These are phyloP conservation scores for Ottelia alismoides DNA, from an alignment of 106 monocot genomes.

Conservation along the genomic window DNA sequence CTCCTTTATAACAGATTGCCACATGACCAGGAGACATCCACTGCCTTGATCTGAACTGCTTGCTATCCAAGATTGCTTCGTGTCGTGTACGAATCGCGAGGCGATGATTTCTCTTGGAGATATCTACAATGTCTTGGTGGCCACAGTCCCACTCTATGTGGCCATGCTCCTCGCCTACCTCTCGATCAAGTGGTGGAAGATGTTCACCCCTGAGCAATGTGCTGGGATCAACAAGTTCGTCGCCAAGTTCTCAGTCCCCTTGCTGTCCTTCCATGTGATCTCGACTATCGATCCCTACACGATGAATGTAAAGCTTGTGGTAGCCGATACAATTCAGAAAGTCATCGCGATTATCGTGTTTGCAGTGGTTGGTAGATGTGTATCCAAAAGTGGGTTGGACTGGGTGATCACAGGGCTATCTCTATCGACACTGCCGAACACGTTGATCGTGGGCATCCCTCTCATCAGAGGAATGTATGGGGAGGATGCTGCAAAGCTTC, in stretches of 20 bases:
- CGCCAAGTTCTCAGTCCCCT: too few species aligned
- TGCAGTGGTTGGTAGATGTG: slow-evolving; percentile 14
- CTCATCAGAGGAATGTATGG: slow-evolving; percentile 57
- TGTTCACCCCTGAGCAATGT: too few species aligned
- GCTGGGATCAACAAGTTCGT: too few species aligned
- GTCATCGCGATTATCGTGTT: slow-evolving; percentile 24
- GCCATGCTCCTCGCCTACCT: too few species aligned
- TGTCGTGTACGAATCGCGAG: too few species aligned
- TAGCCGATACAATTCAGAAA: slow-evolving; percentile 47
- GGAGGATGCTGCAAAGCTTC: slow-evolving; percentile 34
- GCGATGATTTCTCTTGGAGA: slow-evolving; percentile 44
- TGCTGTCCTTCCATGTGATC: too few species aligned
- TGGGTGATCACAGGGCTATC: slow-evolving; percentile 67
- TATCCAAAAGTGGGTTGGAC: slow-evolving; percentile 25
- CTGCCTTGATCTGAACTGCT: background rate
- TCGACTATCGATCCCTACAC: too few species aligned
- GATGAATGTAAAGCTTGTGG: too few species aligned
- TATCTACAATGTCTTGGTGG: slow-evolving; percentile 43
- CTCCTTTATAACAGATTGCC: background rate
- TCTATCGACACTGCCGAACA: slow-evolving; percentile 52
- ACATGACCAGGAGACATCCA: too few species aligned
- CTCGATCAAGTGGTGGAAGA: too few species aligned
- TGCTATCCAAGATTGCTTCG: slow-evolving; percentile 6
- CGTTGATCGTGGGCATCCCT: slow-evolving; percentile 60
- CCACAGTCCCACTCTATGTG: slow-evolving; percentile 44